Base-by-base conservation (phyloP, 306 rosid species). In the Ormosia semicastrata region DNA sequence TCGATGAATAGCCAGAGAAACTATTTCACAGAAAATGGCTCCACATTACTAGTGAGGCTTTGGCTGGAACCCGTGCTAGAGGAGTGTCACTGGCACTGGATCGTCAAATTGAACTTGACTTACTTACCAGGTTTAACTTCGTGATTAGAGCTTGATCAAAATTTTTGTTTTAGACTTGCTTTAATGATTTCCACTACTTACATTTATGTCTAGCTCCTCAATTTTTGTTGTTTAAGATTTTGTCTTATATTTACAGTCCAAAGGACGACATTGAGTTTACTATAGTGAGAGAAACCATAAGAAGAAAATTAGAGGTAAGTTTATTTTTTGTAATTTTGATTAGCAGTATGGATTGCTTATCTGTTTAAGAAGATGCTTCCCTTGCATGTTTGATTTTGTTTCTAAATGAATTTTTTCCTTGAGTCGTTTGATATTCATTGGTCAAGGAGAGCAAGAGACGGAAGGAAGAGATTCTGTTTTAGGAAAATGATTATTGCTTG, bases 1-100 rank as follows among this genome's bases (percentile, higher is more conserved):
- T 88, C 84, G 89, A 87, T 84, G 78, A 89, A 92, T 86, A 95
- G 99, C 99, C 99, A 82, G 99, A 95, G 94, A 96, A 88, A 86
- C 93, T 95, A 84, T 95, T 95, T 91, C 98, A 88, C 86, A 92
- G 99, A 93, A 94, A 92, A 88, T 74, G 86, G 66, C 97, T 92
- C 76, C 80, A 73, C 83, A 89, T 95, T 54, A 90, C 86, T 62
- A 93, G 99, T 40, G 98, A 95, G 72, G 99, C 98, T 74, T 85
- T 93, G 87, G 99, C 99, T 81, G 99, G 91, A 87, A 95, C 99
- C 77, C 97, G 99, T 60, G 98, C 93, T 47, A 90, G 98, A 88
- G 97, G 99, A 80, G 76, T 40, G 66, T 86, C 96, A 13, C 73
- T 80, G 69, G 69, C 90, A 66, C 86, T 86, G 29, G 99, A 95